Conservation (phyloP, 495 filamentous ascomycete species). For the Pyronema omphalodes region DNA sequence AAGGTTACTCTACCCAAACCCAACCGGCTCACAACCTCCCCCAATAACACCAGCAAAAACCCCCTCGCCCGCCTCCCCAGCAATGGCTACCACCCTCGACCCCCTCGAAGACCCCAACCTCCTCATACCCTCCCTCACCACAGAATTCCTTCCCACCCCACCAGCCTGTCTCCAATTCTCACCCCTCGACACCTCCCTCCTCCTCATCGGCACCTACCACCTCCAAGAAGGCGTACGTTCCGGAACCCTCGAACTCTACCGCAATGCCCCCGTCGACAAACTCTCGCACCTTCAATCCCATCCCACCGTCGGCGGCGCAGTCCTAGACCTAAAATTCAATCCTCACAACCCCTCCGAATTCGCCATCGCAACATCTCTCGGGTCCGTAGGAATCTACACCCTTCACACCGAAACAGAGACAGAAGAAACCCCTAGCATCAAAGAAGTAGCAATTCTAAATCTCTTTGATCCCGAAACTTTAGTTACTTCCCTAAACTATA, state of each 20-base stretch:
- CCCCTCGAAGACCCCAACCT: background rate
- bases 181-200: conserved; percentile 41
- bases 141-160: conserved; percentile 27
- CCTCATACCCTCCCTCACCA: background rate
- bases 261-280: background rate
- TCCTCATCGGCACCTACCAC: conserved; percentile 75
- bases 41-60: too few relatives aligned
- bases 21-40: too few relatives aligned
- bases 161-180: conserved; percentile 79
- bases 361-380: conserved; percentile 56
- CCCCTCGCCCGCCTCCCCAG: background rate
- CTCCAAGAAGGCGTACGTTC: conserved; percentile 37
- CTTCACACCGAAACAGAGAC: conserved; percentile 14
- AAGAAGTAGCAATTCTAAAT: too few relatives aligned
- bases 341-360: conserved; percentile 34
- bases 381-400: conserved; percentile 44
- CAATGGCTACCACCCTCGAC: background rate
- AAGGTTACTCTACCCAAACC: too few relatives aligned
- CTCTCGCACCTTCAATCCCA: conserved; percentile 29
- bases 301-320: conserved; percentile 36
- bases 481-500: conserved; percentile 54
- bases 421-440: conserved; percentile 6
- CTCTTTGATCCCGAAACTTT: conserved; percentile 35
- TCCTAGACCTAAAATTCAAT: conserved; percentile 77
- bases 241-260: conserved; percentile 52